Conservation (phyloP, 2,329 filamentous ascomycete species). For the Geosmithia flava region DNA sequence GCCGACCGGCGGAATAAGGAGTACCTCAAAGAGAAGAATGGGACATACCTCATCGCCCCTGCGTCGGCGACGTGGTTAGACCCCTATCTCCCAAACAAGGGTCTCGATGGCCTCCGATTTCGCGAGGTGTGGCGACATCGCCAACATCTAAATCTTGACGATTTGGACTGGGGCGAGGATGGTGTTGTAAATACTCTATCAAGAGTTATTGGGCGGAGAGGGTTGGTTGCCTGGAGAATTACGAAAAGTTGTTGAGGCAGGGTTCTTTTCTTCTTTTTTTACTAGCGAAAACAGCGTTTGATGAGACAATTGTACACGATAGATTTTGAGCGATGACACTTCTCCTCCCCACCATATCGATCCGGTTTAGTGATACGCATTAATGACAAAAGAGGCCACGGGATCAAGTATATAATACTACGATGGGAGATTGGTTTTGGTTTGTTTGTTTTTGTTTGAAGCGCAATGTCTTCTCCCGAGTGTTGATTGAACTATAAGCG, state of each 20-base stretch:
- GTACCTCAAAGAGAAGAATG: slow-evolving; percentile 47
- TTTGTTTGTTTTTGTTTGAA: neutral
- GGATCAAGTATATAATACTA: neutral
- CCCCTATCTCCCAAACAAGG: slow-evolving; percentile 46
- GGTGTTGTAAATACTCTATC: slow-evolving; percentile 60
- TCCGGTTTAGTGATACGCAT: neutral
- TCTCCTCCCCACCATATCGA: too few species aligned
- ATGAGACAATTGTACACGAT: neutral
- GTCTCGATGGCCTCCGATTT: slow-evolving; percentile 47
- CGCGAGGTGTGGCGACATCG: slow-evolving; percentile 57
- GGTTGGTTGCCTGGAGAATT: slow-evolving; percentile 50
- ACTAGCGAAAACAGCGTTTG: neutral
- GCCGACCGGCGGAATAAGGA: slow-evolving; percentile 41
- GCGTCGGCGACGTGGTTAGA: slow-evolving; percentile 60
- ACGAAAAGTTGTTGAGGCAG: slow-evolving; percentile 41
- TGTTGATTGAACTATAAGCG: neutral
- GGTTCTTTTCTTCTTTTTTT: neutral
- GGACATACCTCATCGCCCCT: slow-evolving; percentile 62
- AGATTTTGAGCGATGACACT: too few species aligned
- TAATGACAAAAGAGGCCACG: neutral
- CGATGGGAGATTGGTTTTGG: too few species aligned
- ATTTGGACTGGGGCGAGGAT: slow-evolving; percentile 68
- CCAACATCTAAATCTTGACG: slow-evolving; percentile 64
- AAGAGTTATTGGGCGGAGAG: slow-evolving; percentile 52
- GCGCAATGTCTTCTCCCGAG: neutral